A percentile compares a stretch with the other conserved stretches of the same genome.
These are phyloP conservation scores for Mortierella sp. DNA, from an alignment of 371 early-diverging fungal species.

Conservation along the genomic window DNA sequence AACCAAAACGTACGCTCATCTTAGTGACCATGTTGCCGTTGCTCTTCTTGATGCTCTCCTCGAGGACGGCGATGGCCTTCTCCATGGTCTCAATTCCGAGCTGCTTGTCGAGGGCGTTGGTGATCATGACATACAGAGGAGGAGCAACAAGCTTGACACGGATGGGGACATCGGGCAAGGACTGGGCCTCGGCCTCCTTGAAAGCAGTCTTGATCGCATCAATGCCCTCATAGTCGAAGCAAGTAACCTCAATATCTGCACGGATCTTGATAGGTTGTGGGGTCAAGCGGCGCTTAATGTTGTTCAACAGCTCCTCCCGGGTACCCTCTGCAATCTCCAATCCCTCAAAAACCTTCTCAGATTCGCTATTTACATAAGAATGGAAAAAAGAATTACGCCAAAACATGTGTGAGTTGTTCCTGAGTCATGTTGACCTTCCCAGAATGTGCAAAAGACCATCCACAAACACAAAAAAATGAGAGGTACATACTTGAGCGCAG, in stretches of 20 bases:
- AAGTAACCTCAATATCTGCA: conserved; percentile 97
- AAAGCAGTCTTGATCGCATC: conserved; percentile 96
- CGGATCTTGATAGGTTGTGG: conserved; percentile 98
- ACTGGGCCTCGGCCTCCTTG: conserved; percentile 88
- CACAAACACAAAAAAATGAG: not conserved
- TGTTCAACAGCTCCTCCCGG: conserved; percentile 82
- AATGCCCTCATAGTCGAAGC: conserved; percentile 96
- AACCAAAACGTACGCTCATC: conserved; percentile 74
- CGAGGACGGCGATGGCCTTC: conserved; percentile 87
- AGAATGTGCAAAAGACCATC: not conserved
- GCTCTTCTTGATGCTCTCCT: conserved; percentile 80
- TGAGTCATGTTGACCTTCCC: conserved; percentile 11
- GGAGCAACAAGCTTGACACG: conserved; percentile 88
- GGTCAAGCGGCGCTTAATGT: conserved; percentile 92
- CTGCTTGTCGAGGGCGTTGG: conserved; percentile 91
- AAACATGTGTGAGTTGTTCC: conserved; percentile 33
- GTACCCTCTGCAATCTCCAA: conserved; percentile 76
- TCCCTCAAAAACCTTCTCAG: conserved; percentile 89
- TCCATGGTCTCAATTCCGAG: conserved; percentile 91
- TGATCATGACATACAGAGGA: conserved; percentile 95
- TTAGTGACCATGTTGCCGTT: conserved; percentile 88
- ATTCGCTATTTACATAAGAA: conserved; percentile 73
- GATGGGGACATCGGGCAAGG: conserved; percentile 88
- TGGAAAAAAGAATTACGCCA: conserved; percentile 80
- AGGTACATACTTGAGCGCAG: conserved; percentile 82